Percentiles rank a stretch among this genome's conserved stretches.
Conservation (phyloP, 2,329 filamentous ascomycete genomes). For the Alternaria atra region DNA sequence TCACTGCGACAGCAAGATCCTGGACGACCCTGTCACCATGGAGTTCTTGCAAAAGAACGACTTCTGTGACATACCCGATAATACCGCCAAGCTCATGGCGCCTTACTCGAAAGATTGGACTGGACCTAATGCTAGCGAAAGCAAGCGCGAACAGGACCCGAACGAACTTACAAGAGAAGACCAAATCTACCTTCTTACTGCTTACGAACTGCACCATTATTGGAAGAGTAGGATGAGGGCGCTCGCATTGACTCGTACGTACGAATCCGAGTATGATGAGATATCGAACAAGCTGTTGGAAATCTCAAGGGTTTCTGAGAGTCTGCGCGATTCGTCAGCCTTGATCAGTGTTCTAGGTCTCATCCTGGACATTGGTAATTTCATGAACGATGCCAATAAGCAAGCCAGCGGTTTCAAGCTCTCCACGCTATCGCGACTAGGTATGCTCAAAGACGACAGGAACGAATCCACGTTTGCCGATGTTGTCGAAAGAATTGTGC, state of each 20-base stretch:
- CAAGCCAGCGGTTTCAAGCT: slow-evolving; percentile 98
- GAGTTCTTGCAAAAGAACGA: slow-evolving; percentile 95
- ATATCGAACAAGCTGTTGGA: slow-evolving; percentile 85
- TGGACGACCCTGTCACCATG: slow-evolving; percentile 93
- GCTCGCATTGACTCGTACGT: slow-evolving; percentile 82
- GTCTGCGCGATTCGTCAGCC: slow-evolving; percentile 87
- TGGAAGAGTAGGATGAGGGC: slow-evolving; percentile 98
- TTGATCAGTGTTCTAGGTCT: slow-evolving; percentile 96
- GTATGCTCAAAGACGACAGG: slow-evolving; percentile 99
- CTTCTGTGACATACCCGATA: slow-evolving; percentile 90
- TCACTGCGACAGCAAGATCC: slow-evolving; percentile 87
- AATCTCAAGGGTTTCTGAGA: slow-evolving; percentile 87
- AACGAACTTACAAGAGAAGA: slow-evolving; percentile 90
- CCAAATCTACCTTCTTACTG: slow-evolving; percentile 92
- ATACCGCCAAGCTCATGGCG: slow-evolving; percentile 87
- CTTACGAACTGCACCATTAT: slow-evolving; percentile 95
- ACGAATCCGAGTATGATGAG: slow-evolving; percentile 89
- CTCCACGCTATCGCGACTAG: slow-evolving; percentile 87
- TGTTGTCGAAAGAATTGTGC: slow-evolving; percentile 93
- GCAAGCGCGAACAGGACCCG: slow-evolving; percentile 85
- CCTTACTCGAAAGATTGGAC: slow-evolving; percentile 98
- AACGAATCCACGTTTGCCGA: slow-evolving; percentile 97
- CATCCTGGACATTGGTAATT: slow-evolving; percentile 98
- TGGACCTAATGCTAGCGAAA: slow-evolving; percentile 79
- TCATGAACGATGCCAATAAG: slow-evolving; percentile 99